Percentiles rank a stretch among this genome's conserved stretches.
These are phyloP conservation scores for Oidium heveae DNA, from an alignment of 2,329 filamentous ascomycete genomes.

Conservation along the genomic window DNA sequence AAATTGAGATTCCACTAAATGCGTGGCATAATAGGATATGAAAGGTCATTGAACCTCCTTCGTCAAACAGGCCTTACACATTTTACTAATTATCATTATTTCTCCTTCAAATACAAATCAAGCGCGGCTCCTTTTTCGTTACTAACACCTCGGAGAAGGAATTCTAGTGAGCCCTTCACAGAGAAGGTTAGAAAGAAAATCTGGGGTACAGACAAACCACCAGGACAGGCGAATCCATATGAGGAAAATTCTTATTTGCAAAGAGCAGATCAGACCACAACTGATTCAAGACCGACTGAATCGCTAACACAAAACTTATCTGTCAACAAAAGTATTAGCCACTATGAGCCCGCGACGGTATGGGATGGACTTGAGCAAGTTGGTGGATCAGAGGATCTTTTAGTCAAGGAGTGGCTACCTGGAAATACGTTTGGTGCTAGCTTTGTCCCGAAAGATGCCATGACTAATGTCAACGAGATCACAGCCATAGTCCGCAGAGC, in stretches of 20 bases:
- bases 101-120: constrained; percentile 10
- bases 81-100: constrained; percentile 4
- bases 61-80: not conserved
- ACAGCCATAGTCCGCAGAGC: constrained; percentile 25
- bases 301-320: not conserved
- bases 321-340: constrained; percentile 3
- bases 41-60: constrained; percentile 12
- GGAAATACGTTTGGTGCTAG: constrained; percentile 16
- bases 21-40: constrained; percentile 13
- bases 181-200: constrained; percentile 22
- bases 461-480: constrained; percentile 15
- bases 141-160: constrained; percentile 5
- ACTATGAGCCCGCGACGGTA: constrained; percentile 21
- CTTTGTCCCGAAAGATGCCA: constrained; percentile 17
- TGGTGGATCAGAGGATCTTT: constrained; percentile 21
- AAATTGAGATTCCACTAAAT: constrained; percentile 3
- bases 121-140: constrained; percentile 12
- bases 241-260: constrained; percentile 13
- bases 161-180: constrained; percentile 14
- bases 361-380: constrained; percentile 28
- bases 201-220: constrained; percentile 24
- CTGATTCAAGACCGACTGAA: not conserved
- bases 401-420: constrained; percentile 15
- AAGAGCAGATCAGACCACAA: constrained; percentile 3
- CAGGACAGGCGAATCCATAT: constrained; percentile 23